Percentiles rank a stretch among this genome's conserved stretches.
Evolutionary conservation across 305 asterid species (phyloP).

Genomic region (Plantago lanceolata): DNA sequence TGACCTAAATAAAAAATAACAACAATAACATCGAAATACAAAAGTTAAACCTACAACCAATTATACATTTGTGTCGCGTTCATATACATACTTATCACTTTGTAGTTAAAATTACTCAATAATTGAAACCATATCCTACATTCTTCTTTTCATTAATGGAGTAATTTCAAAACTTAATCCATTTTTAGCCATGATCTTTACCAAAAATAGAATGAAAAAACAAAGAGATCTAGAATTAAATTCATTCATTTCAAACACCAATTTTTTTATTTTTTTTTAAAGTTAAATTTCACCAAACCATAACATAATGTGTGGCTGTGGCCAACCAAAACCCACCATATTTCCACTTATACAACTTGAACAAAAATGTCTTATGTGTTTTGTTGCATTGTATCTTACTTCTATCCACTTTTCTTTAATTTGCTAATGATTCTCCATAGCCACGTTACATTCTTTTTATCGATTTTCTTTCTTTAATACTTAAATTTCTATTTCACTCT

Average conservation of each 20-base stretch:
- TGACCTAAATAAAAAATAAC: no score
- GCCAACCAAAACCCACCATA: not conserved
- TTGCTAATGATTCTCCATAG: not conserved
- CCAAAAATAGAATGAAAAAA: not conserved
- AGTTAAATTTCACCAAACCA: not conserved
- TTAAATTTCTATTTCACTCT: not conserved
- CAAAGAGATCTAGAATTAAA: no score
- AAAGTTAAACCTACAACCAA: no score
- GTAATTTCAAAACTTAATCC: not conserved
- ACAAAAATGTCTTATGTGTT: not conserved
- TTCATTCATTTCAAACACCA: not conserved
- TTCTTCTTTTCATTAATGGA: not conserved
- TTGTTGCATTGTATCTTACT: no score
- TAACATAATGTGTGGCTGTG: no score
- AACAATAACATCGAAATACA: no score
- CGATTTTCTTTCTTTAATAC: not conserved
- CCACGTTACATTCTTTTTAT: conserved; percentile 6
- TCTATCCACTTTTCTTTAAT: not conserved
- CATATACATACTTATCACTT: no score
- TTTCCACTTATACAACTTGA: not conserved
- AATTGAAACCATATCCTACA: not conserved
- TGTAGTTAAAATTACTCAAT: no score
- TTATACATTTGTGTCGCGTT: no score
- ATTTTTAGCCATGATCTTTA: not conserved
- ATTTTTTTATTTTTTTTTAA: no score